A percentile compares a stretch with the other conserved stretches of the same genome.
Evolutionary conservation across 1,284 basidiomycete genomes (phyloP).

Genomic region (Cerrena zonata): DNA sequence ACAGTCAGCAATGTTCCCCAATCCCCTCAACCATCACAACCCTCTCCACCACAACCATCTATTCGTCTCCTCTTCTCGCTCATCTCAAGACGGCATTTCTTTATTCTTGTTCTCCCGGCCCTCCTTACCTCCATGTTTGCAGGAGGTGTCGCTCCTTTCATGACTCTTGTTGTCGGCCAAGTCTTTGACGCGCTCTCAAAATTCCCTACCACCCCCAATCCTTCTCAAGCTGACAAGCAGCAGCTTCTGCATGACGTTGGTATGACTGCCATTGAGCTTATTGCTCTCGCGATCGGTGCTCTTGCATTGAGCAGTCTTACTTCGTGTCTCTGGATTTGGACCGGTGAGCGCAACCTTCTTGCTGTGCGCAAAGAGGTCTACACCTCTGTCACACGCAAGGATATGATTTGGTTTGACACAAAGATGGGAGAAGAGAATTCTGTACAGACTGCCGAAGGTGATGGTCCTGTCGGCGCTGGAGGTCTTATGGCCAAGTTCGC

Average conservation of each 20-base stretch:
- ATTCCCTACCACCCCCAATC: constrained; percentile 45
- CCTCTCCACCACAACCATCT: constrained; percentile 40
- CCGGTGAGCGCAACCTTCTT: constrained; percentile 77
- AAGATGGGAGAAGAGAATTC: constrained; percentile 66
- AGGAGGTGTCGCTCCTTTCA: constrained; percentile 83
- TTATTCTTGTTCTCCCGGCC: constrained; percentile 69
- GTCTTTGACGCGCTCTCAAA: constrained; percentile 75
- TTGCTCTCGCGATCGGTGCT: constrained; percentile 66
- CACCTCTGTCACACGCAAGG: constrained; percentile 60
- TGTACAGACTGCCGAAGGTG: constrained; percentile 41
- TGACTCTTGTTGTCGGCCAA: constrained; percentile 86
- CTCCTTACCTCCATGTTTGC: constrained; percentile 61
- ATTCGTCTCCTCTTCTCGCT: constrained; percentile 64
- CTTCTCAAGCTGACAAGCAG: constrained; percentile 43
- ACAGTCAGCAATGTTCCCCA: constrained; percentile 19
- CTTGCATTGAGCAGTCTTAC: constrained; percentile 72
- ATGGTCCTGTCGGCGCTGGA: constrained; percentile 71
- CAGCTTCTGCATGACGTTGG: constrained; percentile 57
- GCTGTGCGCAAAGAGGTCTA: constrained; percentile 70
- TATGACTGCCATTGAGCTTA: constrained; percentile 61
- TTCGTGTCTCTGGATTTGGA: constrained; percentile 80
- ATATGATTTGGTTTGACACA: constrained; percentile 84
- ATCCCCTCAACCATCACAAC: constrained; percentile 20
- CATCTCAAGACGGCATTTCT: constrained; percentile 48
- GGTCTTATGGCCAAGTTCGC: constrained; percentile 93